A percentile compares a stretch with the other conserved stretches of the same genome.
Conservation (phyloP, 352 stramenopile genomes). For the Globisporangium takayamanum region DNA sequence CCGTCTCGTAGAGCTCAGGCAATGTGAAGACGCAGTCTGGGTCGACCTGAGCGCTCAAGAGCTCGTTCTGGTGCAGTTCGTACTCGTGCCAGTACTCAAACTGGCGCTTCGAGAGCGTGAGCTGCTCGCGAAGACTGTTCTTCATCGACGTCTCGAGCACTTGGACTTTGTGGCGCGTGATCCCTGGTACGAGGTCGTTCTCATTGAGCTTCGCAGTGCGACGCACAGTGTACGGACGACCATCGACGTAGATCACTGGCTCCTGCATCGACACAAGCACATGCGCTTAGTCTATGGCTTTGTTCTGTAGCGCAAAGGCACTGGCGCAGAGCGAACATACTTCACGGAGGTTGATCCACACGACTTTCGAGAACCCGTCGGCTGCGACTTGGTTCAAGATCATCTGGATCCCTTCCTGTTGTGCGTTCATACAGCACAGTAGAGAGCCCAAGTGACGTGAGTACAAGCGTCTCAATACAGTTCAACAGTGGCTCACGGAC, state of each 20-base stretch:
- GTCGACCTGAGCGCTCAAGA: constrained; percentile 30
- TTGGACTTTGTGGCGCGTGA: constrained; percentile 77
- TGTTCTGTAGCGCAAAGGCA: background rate
- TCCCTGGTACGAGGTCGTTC: constrained; percentile 76
- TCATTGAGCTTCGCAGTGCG: constrained; percentile 75
- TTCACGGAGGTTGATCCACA: constrained; percentile 82
- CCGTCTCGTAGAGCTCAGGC: constrained; percentile 55
- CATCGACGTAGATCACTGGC: constrained; percentile 79
- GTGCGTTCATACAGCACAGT: constrained; percentile 2
- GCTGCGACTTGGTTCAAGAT: constrained; percentile 57
- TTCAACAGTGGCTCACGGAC: background rate
- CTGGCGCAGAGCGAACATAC: constrained; percentile 13
- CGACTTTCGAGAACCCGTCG: constrained; percentile 73
- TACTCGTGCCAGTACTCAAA: constrained; percentile 85
- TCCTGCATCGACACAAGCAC: constrained; percentile 25
- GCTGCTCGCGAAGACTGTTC: constrained; percentile 65
- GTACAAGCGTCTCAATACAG: background rate
- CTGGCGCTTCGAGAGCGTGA: constrained; percentile 28
- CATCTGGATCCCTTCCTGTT: constrained; percentile 63
- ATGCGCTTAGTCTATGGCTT: background rate
- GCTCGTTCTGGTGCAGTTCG: constrained; percentile 55
- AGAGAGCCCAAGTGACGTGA: background rate
- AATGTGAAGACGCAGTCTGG: constrained; percentile 52
- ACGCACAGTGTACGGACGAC: constrained; percentile 59
- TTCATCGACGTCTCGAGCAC: constrained; percentile 79